Evolutionary conservation across 2,329 filamentous ascomycete species (phyloP), one percentile per base, ranked within the genome.

Genomic region (Ascochyta fabae): DNA sequence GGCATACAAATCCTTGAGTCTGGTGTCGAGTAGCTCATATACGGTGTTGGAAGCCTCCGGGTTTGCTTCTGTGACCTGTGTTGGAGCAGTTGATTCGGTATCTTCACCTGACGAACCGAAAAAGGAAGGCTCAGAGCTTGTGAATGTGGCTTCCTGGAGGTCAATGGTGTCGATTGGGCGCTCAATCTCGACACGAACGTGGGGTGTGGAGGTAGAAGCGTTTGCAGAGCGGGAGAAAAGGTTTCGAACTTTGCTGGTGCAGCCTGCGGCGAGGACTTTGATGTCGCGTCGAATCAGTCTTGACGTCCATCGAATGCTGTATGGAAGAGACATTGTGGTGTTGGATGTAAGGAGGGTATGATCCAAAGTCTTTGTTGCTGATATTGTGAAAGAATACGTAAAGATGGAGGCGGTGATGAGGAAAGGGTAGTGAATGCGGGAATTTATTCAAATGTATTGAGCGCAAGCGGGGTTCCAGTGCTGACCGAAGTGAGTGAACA

Each of bases 261-360:
- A 48, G 24, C 53, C 53, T 19, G 48, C 35, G 23, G 54, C 47
- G 12, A 68, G 10, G 3, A 44, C 19, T 45, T 54, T 64, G 42
- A 66, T 8, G 38, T 69, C 65, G 60, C 62, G 66, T 15, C 44
- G 49, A 19, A 69, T 59, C 6, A 67, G 61, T 41, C 55, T 58
- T 27, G 33, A 38, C 9, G 58, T 62, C 58, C 48, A 58, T n/a
- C 34, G 45, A 23, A 57, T 7, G 43, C 45, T 42, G 36, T 61
- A 62, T 9, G 47, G 38, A 4, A 46, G 50, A 31, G 10, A 13
- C 12, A 31, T 57, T 3, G 12, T 42, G 31, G 24, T 45, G 13
- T n/a, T 16, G 7, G 27, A 22, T 16, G 16, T 34, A 35, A 26
- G 6, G 16, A 39, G 16, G 16, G 16, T 16, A 3, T 9, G 23